Percentiles rank a stretch among this genome's conserved stretches.
Conservation (phyloP, 2,329 filamentous ascomycete genomes). For the Microdochium trichocladiopsis region DNA sequence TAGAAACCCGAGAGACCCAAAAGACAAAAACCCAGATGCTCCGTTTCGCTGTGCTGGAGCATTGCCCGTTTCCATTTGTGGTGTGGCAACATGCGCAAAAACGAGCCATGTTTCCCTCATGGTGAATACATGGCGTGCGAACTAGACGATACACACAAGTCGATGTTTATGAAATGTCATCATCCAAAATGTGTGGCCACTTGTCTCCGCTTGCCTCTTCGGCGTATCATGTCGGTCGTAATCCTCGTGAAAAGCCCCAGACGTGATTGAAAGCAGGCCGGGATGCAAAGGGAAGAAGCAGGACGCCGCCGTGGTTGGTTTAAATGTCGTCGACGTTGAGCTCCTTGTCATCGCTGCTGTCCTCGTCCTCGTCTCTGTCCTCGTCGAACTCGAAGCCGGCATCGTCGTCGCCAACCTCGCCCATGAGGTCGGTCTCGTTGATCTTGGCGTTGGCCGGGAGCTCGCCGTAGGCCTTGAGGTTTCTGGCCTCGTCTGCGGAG, state of each 20-base stretch:
- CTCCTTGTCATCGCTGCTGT: constrained; percentile 54
- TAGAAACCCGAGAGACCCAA: not conserved
- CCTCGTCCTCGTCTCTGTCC: constrained; percentile 62
- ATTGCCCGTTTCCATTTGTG: not conserved
- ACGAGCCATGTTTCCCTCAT: not conserved
- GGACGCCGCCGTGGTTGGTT: constrained; percentile 16
- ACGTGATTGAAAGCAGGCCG: not conserved
- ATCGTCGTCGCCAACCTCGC: constrained; percentile 88
- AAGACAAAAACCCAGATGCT: constrained; percentile 1
- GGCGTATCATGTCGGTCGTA: not conserved
- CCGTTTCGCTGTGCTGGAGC: not conserved
- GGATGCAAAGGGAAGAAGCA: not conserved
- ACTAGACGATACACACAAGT: not conserved
- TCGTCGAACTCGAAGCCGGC: constrained; percentile 99
- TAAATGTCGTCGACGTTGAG: constrained; percentile 96
- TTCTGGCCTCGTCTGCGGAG: constrained; percentile 89
- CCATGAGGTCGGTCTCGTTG: constrained; percentile 97
- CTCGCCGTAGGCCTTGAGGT: constrained; percentile 94
- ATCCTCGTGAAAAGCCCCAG: not conserved
- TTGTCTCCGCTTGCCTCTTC: not conserved
- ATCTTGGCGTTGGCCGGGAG: constrained; percentile 97
- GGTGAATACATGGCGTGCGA: not conserved
- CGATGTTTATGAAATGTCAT: not conserved
- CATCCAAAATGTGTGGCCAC: not conserved
- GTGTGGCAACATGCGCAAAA: not conserved